Percentiles rank a stretch among this genome's conserved stretches.
phyloP scores from a whole-genome alignment of 345 rosid species.

The Nephelium lappaceum region DNA sequence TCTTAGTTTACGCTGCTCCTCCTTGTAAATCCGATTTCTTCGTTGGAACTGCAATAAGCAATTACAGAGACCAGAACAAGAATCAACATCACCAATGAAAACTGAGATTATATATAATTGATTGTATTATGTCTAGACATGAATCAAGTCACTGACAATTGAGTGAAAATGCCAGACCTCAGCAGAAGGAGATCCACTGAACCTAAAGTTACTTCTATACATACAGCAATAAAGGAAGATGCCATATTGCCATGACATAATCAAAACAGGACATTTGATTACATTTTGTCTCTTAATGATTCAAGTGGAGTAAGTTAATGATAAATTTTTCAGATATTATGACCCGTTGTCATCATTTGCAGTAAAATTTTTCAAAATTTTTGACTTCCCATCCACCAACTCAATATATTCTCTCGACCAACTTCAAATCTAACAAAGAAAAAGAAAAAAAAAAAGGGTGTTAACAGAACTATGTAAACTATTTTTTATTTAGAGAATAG shows the following conservation, averaged over 20 bases:
- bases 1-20: constrained; percentile 91
- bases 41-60: constrained; percentile 72
- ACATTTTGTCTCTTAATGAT: not conserved
- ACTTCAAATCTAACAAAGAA: not conserved
- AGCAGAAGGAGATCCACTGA: not conserved
- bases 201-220: not conserved
- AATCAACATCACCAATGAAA: not conserved
- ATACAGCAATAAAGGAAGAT: not conserved
- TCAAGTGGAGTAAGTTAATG: not conserved
- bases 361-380: too few species aligned
- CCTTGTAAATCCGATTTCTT: constrained; percentile 93
- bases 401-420: not conserved
- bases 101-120: not conserved
- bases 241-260: not conserved
- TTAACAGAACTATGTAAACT: not conserved
- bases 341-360: too few species aligned
- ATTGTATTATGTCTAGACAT: not conserved
- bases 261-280: not conserved
- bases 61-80: not conserved
- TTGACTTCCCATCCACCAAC: not conserved
- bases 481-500: not conserved
- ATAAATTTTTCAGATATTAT: not conserved
- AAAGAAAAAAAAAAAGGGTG: not conserved
- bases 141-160: not conserved
- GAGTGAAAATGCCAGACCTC: not conserved